Conservation (phyloP, 306 rosid species). For the Malus fusca region DNA sequence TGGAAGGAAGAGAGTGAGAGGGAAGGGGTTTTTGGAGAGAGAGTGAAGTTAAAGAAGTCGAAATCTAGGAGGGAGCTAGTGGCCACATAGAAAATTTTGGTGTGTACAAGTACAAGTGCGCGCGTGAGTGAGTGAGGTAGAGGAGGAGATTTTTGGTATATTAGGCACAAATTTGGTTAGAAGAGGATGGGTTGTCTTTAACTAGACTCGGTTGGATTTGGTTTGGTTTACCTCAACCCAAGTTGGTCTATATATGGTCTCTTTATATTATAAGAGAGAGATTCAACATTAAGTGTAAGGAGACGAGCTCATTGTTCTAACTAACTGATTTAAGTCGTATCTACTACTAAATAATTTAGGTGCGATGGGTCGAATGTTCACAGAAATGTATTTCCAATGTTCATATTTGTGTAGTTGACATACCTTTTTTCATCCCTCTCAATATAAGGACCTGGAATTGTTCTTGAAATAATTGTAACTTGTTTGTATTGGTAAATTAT, state of each 20-base stretch:
- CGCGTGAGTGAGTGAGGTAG: background rate
- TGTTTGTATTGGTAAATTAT: too few species aligned
- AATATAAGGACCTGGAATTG: too few species aligned
- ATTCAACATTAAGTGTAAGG: too few species aligned
- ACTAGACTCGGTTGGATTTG: background rate
- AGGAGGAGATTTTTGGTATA: background rate
- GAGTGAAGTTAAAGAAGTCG: background rate
- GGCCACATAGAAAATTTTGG: constrained; percentile 28
- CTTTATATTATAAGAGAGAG: too few species aligned
- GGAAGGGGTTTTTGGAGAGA: background rate
- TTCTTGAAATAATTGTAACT: too few species aligned
- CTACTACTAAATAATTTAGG: too few species aligned
- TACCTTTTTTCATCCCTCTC: too few species aligned
- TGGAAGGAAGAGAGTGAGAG: background rate
- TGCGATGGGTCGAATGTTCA: too few species aligned
- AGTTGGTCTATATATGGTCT: background rate
- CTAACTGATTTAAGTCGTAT: too few species aligned
- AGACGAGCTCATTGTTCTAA: too few species aligned
- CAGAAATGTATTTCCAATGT: too few species aligned
- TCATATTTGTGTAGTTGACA: too few species aligned
- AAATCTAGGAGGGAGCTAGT: constrained; percentile 16
- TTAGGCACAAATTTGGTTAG: background rate
- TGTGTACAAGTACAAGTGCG: background rate
- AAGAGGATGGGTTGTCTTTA: background rate
- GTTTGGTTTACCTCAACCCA: background rate